Conservation (phyloP, 1,284 basidiomycete genomes). For the Chalciporus sp. region DNA sequence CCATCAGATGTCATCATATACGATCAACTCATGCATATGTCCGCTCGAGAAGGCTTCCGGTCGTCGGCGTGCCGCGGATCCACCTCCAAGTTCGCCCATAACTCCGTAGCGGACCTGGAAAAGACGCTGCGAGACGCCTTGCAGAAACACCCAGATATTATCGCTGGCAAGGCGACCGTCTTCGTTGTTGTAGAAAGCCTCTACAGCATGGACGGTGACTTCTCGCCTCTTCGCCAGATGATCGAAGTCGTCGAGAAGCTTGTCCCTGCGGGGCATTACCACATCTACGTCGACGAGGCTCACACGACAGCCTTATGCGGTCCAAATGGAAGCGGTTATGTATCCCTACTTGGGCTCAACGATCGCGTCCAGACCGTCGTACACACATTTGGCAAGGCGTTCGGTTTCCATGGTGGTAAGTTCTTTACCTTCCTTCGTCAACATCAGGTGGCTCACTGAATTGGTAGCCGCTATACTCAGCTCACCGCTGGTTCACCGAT, state of each 20-base stretch:
- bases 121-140: constrained; percentile 31
- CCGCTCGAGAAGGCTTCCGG: constrained; percentile 58
- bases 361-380: constrained; percentile 42
- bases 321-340: constrained; percentile 47
- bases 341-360: constrained; percentile 35
- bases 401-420: constrained; percentile 74
- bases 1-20: constrained; percentile 53
- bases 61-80: constrained; percentile 39
- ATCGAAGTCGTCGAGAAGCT: constrained; percentile 33
- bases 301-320: constrained; percentile 49
- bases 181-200: constrained; percentile 56
- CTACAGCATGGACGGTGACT: constrained; percentile 67
- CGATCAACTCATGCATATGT: constrained; percentile 62
- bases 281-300: constrained; percentile 52
- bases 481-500: constrained; percentile 45
- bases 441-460: neutral
- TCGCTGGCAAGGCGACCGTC: constrained; percentile 33
- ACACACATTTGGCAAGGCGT: constrained; percentile 55
- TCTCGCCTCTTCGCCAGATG: constrained; percentile 48
- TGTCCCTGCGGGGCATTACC: constrained; percentile 33
- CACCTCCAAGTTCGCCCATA: constrained; percentile 46
- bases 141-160: constrained; percentile 13
- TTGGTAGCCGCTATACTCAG: constrained; percentile 49
- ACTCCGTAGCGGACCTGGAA: constrained; percentile 33
- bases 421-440: too few species aligned